These are phyloP conservation scores for Ceratocystis colombiana DNA, from an alignment of 2,329 filamentous ascomycete species.

Conservation along the genomic window DNA sequence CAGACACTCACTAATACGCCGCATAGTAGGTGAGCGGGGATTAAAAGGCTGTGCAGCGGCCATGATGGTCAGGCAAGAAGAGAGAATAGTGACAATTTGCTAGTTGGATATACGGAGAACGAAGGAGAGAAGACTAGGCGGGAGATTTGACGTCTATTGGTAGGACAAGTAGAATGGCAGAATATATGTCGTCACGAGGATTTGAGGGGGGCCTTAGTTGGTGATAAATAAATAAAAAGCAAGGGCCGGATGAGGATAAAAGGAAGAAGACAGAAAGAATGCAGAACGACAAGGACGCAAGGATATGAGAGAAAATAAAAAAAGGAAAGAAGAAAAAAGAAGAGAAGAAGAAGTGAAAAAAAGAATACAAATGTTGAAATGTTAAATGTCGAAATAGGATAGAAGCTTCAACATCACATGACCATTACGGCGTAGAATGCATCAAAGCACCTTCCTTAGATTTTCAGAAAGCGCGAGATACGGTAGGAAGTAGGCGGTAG, in stretches of 20 bases:
- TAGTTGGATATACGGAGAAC: background rate
- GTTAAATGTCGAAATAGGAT: background rate
- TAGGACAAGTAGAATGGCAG: background rate
- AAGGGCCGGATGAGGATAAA: background rate
- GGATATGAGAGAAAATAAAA: background rate
- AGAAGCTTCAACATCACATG: background rate
- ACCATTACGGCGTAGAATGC: background rate
- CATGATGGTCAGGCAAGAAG: background rate
- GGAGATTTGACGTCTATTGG: background rate
- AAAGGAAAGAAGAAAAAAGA: background rate
- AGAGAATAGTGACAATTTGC: background rate
- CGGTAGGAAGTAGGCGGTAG: background rate
- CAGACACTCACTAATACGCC: conserved; percentile 62
- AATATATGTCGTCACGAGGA: background rate
- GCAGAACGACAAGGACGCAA: background rate
- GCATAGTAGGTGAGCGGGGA: conserved; percentile 72
- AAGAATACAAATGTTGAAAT: background rate
- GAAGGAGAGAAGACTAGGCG: background rate
- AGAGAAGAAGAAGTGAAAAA: background rate
- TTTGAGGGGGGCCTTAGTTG: background rate
- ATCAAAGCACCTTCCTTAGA: background rate
- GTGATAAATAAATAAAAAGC: background rate
- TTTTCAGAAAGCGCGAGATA: background rate
- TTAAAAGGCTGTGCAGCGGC: conserved; percentile 48
- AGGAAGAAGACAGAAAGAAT: background rate